These are phyloP conservation scores for Phlebiopsis flavidoalba DNA, from an alignment of 768 basidiomycete species.

Conservation along the genomic window DNA sequence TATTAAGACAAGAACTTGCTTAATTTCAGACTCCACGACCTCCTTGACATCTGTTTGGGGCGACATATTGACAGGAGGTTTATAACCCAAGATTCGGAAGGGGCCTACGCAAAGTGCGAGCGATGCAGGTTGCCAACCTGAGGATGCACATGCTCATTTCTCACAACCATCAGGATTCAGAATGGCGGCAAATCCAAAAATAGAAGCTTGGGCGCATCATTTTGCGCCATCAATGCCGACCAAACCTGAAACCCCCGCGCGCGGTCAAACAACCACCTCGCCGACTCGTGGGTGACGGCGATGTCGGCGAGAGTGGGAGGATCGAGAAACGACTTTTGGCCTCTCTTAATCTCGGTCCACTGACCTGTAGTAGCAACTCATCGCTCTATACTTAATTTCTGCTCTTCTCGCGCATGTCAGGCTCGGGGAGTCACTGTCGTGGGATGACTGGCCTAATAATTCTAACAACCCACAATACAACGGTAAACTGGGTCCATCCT, in stretches of 20 bases:
- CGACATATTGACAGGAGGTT: conserved; percentile 10
- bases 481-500: conserved; percentile 3
- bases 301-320: neutral
- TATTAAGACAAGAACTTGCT: conserved; percentile 31
- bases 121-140: neutral
- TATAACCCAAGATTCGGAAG: neutral
- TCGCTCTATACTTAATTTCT: neutral
- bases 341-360: neutral
- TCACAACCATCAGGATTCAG: neutral
- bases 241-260: neutral
- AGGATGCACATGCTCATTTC: neutral
- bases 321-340: neutral
- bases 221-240: neutral
- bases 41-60: conserved; percentile 49
- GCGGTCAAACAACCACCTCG: neutral
- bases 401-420: neutral
- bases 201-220: neutral
- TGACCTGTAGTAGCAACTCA: neutral
- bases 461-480: neutral
- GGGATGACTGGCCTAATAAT: neutral
- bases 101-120: neutral
- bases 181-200: neutral
- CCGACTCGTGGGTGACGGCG: too few relatives aligned
- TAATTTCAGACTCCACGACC: conserved; percentile 58
- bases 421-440: neutral